Base-by-base conservation (phyloP, 176 grass and related monocot species). In the Tillandsia leiboldiana region DNA sequence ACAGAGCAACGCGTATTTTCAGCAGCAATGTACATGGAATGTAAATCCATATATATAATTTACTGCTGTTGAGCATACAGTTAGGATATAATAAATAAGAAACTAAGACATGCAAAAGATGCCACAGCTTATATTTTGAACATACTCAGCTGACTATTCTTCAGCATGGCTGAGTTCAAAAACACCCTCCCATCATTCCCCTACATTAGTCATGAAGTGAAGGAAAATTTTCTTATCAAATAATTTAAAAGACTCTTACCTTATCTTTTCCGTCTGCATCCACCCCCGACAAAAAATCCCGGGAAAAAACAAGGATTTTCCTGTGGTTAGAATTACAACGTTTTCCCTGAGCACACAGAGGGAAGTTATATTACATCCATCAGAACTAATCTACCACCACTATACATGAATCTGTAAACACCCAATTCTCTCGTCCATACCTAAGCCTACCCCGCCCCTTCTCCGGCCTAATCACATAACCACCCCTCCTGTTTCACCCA, bases 391-490 rank as follows among this genome's bases (percentile, higher is more conserved):
- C 82, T 28, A 76, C 76, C 83, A 87, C 63, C 72, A 87, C 75
- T 83, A 76, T 87, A 87, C 84, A 87, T 83, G 83, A 75, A 87
- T 79, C 80, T 87, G 83, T 87, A 70, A 68, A 78, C 63, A 74
- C 74, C 84, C 84, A 79, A 72, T 79, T 71, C 84, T 63, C 64
- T 75, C 84, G 82, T 82, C 69, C 77, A 78, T 74, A 79, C 72
- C 54, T 56, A 12, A 68, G 49, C 53, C 29, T 63, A 71, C 54
- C 56, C 56, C 77, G 49, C 59, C 56, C 70, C 78, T 73, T 69
- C 67, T 73, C 52, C 8, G 79, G 75, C 64, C 71, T 69, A 70
- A 22, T 71, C 79, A 78, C 75, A 66, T 68, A 67, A 29, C 63
- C 79, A 67, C 70, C 72, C 74, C 70, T 73, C 67, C 10, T 78